Conservation (phyloP, 164 flowering plant genomes). For the Berberis thunbergii region DNA sequence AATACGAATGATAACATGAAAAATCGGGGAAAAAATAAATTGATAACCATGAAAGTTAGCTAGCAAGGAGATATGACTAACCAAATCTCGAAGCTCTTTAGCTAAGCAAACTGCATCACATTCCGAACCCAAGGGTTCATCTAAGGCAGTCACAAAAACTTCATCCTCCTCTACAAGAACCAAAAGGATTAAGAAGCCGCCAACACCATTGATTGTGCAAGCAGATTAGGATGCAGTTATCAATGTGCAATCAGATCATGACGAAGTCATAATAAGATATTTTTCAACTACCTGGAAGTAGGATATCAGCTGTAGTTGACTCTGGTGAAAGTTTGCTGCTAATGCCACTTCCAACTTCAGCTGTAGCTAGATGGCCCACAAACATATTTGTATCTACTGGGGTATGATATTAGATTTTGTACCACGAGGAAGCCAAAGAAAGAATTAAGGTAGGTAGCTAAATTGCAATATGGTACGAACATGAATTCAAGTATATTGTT, state of each 20-base stretch:
- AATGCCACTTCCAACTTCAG: conserved; percentile 26
- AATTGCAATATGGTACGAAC: background rate
- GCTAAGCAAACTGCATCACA: conserved; percentile 29
- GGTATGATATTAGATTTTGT: conserved; percentile 3
- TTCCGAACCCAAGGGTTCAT: conserved; percentile 28
- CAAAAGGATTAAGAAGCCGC: background rate
- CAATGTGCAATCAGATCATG: too few relatives aligned
- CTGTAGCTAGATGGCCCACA: conserved; percentile 10
- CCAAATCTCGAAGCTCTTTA: conserved; percentile 51
- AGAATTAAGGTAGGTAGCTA: background rate
- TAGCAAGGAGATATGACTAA: conserved; percentile 23
- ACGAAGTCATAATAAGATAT: background rate
- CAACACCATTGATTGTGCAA: background rate
- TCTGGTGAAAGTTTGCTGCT: conserved; percentile 25
- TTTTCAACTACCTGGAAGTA: conserved; percentile 51
- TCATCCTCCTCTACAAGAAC: conserved; percentile 51
- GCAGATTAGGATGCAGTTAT: background rate
- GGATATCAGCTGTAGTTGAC: conserved; percentile 44
- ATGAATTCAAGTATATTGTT: conserved; percentile 1
- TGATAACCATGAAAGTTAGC: background rate
- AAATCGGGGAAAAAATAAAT: background rate
- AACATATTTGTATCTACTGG: conserved; percentile 30
- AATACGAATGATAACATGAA: background rate
- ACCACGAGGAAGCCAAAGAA: background rate
- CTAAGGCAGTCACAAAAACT: conserved; percentile 44